Evolutionary conservation across 164 flowering plant species (phyloP), one percentile per base, ranked within the genome.

Genomic region (Annona cherimola): DNA sequence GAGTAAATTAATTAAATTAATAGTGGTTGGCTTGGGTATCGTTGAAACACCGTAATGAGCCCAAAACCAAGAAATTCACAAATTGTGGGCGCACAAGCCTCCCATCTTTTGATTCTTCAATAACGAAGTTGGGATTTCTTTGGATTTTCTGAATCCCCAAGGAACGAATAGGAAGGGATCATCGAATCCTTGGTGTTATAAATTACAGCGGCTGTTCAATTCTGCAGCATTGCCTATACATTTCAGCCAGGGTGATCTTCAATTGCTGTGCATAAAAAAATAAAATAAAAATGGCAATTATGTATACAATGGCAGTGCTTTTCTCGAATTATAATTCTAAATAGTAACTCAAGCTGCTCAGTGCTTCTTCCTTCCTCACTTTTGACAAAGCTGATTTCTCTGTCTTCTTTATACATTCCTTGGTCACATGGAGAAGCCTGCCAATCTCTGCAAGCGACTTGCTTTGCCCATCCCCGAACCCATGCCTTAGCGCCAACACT

Each of bases 391-490:
- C 98, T 45, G 79, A 73, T 74, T 77, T 84, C 76, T 94, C 93
- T 71, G 88, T 75, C 73, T 77, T 85, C 74, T 96, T 77, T 45
- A 92, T 84, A 92, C 98, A 88, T 71, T 90, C 94, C 72, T 88
- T 90, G 82, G 89, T 94, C 40, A 90, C 76, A 65, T 71, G 67
- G 57, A 70, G 71, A 71, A 76, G 70, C 69, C 62, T 76, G 5
- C 79, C 81, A 42, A 71, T 78, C 79, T 81, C 77, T 54, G 61
- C 69, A 35, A 78, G 81, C 20, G 83, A 78, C 61, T 71, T 78
- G 79, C 77, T 59, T 54, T 45, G 71, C 61, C 83, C 83, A 71
- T 76, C 81, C 66, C 62, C 63, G 60, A 81, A 65, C 63, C 83
- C 97, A 63, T 80, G 82, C 67, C 98, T 79, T 42, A 88, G 78